These are phyloP conservation scores for Silene conica DNA, from an alignment of 148 eudicot species.

Conservation along the genomic window DNA sequence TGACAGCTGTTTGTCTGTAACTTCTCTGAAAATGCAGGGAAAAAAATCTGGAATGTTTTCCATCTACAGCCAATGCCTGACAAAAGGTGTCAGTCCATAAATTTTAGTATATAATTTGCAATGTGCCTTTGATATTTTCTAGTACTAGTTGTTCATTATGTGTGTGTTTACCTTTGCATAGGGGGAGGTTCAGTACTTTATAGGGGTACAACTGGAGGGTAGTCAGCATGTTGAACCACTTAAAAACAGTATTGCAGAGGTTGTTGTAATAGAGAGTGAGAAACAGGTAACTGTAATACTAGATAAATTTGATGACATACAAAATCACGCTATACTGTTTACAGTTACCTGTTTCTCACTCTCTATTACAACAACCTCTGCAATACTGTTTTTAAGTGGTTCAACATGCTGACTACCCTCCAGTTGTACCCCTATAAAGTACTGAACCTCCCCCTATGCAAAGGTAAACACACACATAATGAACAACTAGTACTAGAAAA, in stretches of 20 bases:
- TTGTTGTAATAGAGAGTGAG: conserved; percentile 61
- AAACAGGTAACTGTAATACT: conserved; percentile 41
- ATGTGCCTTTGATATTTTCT: neutral
- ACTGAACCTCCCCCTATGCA: conserved; percentile 78
- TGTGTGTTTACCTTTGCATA: conserved; percentile 22
- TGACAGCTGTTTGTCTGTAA: neutral
- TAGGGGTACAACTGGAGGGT: conserved; percentile 64
- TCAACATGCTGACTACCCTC: conserved; percentile 86
- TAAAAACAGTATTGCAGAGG: conserved; percentile 77
- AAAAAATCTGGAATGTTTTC: conserved; percentile 96
- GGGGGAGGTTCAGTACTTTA: conserved; percentile 83
- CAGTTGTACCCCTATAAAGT: conserved; percentile 58
- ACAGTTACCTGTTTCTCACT: conserved; percentile 56
- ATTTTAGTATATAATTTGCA: no score
- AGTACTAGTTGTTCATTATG: neutral
- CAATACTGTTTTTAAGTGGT: conserved; percentile 82
- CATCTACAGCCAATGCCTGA: conserved; percentile 99
- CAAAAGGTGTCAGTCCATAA: no score
- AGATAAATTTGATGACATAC: no score
- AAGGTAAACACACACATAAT: conserved; percentile 5
- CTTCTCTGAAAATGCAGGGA: conserved; percentile 43
- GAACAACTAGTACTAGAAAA: neutral
- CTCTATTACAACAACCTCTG: conserved; percentile 67
- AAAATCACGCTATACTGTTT: no score
- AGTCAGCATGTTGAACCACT: conserved; percentile 91